A percentile compares a stretch with the other conserved stretches of the same genome.
These are phyloP conservation scores for Cynanchum wilfordii DNA, from an alignment of 257 asterid genomes.

Conservation along the genomic window DNA sequence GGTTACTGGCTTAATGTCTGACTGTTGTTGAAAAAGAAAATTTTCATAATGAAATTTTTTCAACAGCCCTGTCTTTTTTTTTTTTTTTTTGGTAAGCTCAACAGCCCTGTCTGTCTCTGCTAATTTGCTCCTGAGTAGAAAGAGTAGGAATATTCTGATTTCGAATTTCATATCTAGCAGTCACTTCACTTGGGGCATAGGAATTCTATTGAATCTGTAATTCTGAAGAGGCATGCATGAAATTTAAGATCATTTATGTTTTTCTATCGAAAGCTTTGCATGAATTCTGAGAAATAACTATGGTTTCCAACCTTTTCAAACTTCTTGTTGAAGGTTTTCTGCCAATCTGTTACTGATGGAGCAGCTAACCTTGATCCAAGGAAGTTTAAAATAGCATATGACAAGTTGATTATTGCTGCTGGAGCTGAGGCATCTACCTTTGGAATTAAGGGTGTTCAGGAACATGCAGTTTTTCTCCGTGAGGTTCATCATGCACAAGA, in stretches of 20 bases:
- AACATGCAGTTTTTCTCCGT: constrained; percentile 87
- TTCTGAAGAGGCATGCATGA: not conserved
- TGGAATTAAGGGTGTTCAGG: constrained; percentile 82
- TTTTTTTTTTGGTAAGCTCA: too few species aligned
- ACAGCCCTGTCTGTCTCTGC: not conserved
- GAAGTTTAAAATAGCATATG: constrained; percentile 71
- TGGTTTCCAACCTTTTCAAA: not conserved
- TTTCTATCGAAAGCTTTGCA: too few species aligned
- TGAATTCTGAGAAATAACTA: not conserved
- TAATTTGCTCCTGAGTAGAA: not conserved
- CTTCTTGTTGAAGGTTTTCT: constrained; percentile 41
- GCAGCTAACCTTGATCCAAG: constrained; percentile 52
- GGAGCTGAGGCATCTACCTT: constrained; percentile 95
- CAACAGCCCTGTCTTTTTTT: not conserved
- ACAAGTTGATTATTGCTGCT: constrained; percentile 80
- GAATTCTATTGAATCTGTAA: not conserved
- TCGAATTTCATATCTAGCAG: not conserved
- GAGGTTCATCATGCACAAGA: constrained; percentile 98
- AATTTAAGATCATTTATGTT: not conserved
- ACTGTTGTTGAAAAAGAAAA: not conserved
- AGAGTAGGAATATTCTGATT: not conserved
- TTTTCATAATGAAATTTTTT: not conserved
- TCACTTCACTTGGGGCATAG: not conserved
- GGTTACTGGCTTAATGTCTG: not conserved
- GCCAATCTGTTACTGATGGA: constrained; percentile 81